Evolutionary conservation across 441 rosid species (phyloP).

Genomic region (Erysimum pusillum): DNA sequence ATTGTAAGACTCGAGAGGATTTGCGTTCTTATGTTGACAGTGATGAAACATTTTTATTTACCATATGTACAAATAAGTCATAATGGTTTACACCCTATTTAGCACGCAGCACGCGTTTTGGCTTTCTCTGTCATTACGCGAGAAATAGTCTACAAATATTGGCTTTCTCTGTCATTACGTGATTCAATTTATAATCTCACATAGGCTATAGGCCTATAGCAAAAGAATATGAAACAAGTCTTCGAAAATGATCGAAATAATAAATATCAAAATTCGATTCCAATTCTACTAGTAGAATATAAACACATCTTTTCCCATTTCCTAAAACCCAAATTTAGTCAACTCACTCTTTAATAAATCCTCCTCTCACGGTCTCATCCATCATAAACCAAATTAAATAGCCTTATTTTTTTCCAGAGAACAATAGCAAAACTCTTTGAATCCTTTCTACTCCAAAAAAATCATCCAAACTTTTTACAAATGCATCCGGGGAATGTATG

Average conservation of each 20-base stretch:
- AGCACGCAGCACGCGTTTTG: too few species aligned
- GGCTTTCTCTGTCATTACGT: too few species aligned
- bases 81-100: too few species aligned
- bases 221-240: neutral
- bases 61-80: too few species aligned
- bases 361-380: constrained; percentile 10
- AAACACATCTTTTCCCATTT: constrained; percentile 32
- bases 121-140: too few species aligned
- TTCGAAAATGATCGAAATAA: neutral
- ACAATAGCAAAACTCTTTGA: constrained; percentile 3
- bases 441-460: constrained; percentile 11
- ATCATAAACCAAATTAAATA: constrained; percentile 27
- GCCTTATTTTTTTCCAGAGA: neutral
- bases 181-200: too few species aligned
- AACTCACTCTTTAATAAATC: constrained; percentile 40
- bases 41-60: neutral
- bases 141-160: too few species aligned
- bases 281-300: constrained; percentile 3
- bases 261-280: neutral
- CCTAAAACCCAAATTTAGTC: constrained; percentile 33
- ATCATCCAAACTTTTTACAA: constrained; percentile 3
- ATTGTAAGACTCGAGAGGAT: neutral
- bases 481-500: constrained; percentile 77
- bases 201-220: too few species aligned
- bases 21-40: neutral